These are phyloP conservation scores for Entophlyctis luteolus DNA, from an alignment of 192 early-diverging fungal genomes.

Conservation along the genomic window DNA sequence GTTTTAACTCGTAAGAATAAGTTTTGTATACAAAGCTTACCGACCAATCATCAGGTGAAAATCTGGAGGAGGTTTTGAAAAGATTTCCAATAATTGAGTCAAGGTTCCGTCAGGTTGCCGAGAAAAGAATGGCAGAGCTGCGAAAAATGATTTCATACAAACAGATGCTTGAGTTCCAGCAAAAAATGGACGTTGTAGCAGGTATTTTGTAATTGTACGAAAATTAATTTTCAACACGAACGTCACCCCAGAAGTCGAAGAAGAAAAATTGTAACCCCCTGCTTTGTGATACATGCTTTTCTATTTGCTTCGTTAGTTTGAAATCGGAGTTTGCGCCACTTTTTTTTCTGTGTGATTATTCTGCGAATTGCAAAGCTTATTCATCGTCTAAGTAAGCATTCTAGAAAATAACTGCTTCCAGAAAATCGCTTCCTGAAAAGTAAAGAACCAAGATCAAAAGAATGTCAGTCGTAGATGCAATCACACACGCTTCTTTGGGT, in stretches of 20 bases:
- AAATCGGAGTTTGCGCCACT: too few species aligned
- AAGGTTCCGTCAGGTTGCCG: constrained; percentile 33
- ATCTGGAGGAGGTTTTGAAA: constrained; percentile 33
- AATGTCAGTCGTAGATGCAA: too few species aligned
- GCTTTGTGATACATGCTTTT: too few species aligned
- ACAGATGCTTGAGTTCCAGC: constrained; percentile 10
- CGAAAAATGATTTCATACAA: constrained; percentile 25
- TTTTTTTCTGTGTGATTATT: too few species aligned
- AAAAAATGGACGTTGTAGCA: background rate
- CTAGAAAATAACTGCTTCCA: too few species aligned
- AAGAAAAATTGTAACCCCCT: too few species aligned
- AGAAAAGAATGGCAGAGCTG: constrained; percentile 35
- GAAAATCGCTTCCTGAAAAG: too few species aligned
- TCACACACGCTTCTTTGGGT: constrained; percentile 2
- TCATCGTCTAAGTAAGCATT: background rate
- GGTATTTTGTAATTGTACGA: background rate
- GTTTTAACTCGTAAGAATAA: constrained; percentile 28
- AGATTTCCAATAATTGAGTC: constrained; percentile 36
- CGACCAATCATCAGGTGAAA: constrained; percentile 30
- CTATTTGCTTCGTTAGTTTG: too few species aligned
- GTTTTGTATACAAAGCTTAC: too few species aligned
- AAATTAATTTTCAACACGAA: background rate
- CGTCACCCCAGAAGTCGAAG: too few species aligned
- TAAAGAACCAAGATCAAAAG: too few species aligned
- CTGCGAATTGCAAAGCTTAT: background rate